Conservation (phyloP, 192 early-diverging fungal genomes). For the Chytriomyces sp. region DNA sequence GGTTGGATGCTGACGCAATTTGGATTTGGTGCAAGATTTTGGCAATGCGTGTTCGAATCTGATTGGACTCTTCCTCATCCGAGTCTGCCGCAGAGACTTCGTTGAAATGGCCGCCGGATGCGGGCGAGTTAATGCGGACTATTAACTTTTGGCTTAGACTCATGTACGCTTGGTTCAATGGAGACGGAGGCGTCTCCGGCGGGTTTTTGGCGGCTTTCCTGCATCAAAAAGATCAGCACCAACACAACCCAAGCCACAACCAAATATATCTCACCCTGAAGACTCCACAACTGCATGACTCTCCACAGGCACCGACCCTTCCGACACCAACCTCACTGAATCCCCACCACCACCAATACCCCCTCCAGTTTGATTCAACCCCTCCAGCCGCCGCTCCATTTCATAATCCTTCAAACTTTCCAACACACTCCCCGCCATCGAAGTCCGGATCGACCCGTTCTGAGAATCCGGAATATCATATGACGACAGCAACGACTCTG, state of each 20-base stretch:
- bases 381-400: not conserved
- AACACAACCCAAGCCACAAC: not conserved
- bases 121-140: not conserved
- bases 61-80: slow-evolving; percentile 27
- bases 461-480: slow-evolving; percentile 22
- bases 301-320: not conserved
- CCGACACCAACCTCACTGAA: not conserved
- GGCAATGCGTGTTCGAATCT: slow-evolving; percentile 25
- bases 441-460: not conserved
- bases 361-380: not conserved
- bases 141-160: slow-evolving; percentile 30
- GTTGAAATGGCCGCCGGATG: not conserved
- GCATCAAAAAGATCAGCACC: not conserved
- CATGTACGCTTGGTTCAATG: slow-evolving; percentile 23
- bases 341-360: not conserved
- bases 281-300: not conserved
- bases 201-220: not conserved
- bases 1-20: slow-evolving; percentile 8
- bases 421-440: not conserved
- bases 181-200: slow-evolving; percentile 22
- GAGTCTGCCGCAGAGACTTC: not conserved
- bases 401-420: not conserved
- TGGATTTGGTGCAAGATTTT: slow-evolving; percentile 35
- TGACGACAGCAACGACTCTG: not conserved
- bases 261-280: not conserved